Evolutionary conservation across 148 eudicot species (phyloP).

Genomic region (Chenopodium quinoa): DNA sequence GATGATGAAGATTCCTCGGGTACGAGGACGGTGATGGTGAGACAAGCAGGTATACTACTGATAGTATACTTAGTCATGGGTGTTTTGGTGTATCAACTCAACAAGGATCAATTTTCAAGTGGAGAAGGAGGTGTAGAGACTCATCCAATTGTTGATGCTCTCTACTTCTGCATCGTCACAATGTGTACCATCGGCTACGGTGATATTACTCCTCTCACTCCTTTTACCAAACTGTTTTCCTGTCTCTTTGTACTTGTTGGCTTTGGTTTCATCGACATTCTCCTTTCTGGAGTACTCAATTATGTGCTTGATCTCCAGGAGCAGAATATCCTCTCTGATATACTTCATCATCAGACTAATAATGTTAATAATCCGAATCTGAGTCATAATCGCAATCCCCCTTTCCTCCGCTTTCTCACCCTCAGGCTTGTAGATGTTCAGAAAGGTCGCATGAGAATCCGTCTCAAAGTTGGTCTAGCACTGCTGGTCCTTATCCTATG

Average conservation of each 20-base stretch:
- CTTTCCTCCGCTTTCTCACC: not conserved
- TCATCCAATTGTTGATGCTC: conserved; percentile 50
- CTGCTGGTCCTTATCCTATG: conserved; percentile 42
- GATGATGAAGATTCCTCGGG: too few species aligned
- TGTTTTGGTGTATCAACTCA: conserved; percentile 37
- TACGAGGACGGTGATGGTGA: conserved; percentile 17
- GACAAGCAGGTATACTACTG: conserved; percentile 40
- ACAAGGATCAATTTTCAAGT: conserved; percentile 41
- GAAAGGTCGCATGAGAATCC: conserved; percentile 60
- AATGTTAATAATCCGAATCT: not conserved
- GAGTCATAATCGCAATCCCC: not conserved
- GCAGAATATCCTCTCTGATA: conserved; percentile 36
- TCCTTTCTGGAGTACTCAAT: conserved; percentile 49
- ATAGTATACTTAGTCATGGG: conserved; percentile 44
- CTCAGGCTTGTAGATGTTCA: conserved; percentile 33
- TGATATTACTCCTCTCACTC: conserved; percentile 52
- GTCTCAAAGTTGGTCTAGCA: conserved; percentile 58
- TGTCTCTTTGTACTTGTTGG: conserved; percentile 56
- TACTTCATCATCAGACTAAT: not conserved
- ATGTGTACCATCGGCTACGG: conserved; percentile 82
- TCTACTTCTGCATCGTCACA: conserved; percentile 67
- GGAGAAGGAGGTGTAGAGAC: conserved; percentile 37
- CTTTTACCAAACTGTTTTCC: conserved; percentile 47
- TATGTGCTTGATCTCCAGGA: conserved; percentile 62
- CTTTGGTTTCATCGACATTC: conserved; percentile 61